phyloP scores from a whole-genome alignment of 345 rosid species.

The Euclidium syriacum region DNA sequence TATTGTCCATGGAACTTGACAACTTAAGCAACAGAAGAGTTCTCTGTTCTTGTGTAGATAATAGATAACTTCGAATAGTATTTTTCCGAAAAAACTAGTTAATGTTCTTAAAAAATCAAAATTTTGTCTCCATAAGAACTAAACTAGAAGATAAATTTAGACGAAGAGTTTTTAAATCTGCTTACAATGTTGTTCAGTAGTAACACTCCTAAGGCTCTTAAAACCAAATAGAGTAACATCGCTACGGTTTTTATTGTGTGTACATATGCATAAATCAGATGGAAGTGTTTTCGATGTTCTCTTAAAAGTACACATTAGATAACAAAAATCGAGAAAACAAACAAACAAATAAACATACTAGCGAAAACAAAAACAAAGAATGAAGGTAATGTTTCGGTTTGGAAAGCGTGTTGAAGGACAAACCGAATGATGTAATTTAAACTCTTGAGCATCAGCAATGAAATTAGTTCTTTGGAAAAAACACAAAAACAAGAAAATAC shows the following conservation, averaged over 20 bases:
- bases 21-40: neutral
- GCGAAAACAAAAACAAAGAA: too few species aligned
- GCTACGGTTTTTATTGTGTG: too few species aligned
- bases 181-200: too few species aligned
- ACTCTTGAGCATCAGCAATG: too few species aligned
- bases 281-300: neutral
- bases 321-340: neutral
- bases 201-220: neutral
- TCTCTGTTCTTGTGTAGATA: neutral
- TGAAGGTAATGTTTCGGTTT: too few species aligned
- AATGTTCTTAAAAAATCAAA: neutral
- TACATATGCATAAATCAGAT: neutral
- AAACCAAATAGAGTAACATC: too few species aligned
- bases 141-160: neutral
- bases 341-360: too few species aligned
- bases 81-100: too few species aligned
- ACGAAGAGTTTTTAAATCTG: neutral
- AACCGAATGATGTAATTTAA: too few species aligned
- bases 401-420: too few species aligned
- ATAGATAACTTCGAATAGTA: too few species aligned
- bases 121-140: neutral
- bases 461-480: too few species aligned
- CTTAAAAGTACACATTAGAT: neutral
- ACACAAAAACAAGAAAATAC: neutral
- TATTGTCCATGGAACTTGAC: slow-evolving; percentile 16